These are phyloP conservation scores for Nyssa sinensis DNA, from an alignment of 148 eudicot species.

Conservation along the genomic window DNA sequence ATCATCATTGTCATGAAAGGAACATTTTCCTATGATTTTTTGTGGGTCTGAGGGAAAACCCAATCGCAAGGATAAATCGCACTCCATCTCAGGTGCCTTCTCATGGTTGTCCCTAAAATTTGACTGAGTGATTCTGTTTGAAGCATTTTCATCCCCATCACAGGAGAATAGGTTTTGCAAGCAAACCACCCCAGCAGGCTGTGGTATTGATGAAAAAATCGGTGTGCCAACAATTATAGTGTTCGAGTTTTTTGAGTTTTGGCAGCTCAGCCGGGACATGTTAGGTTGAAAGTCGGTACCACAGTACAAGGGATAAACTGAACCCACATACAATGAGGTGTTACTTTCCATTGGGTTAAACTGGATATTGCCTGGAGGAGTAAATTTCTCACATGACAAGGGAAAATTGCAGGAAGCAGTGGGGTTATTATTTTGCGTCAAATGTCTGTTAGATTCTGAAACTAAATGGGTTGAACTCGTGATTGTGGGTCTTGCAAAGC, in stretches of 20 bases:
- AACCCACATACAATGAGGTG: conserved; percentile 28
- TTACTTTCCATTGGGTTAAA: too few species aligned
- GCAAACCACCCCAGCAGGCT: conserved; percentile 38
- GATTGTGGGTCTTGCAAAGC: conserved; percentile 31
- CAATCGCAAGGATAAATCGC: conserved; percentile 82
- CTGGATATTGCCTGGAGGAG: too few species aligned
- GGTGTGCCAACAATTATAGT: conserved; percentile 71
- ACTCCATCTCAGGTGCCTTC: conserved; percentile 36
- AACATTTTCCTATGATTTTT: conserved; percentile 24
- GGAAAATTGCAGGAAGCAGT: conserved; percentile 26
- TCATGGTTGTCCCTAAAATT: conserved; percentile 25
- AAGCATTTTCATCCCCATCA: conserved; percentile 16
- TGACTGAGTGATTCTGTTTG: conserved; percentile 21
- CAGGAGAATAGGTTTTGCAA: conserved; percentile 37
- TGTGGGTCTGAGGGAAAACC: conserved; percentile 46
- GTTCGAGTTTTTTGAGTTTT: conserved; percentile 36
- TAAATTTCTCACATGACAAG: conserved; percentile 27
- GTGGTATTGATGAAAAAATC: conserved; percentile 41
- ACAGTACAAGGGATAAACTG: conserved; percentile 72
- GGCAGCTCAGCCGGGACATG: conserved; percentile 32
- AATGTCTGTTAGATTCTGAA: conserved; percentile 28
- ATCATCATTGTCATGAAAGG: conserved; percentile 21
- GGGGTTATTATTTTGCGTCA: conserved; percentile 24
- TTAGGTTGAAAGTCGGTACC: conserved; percentile 41
- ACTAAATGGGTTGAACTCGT: conserved; percentile 26